Percentiles rank a stretch among this genome's conserved stretches.
These are phyloP conservation scores for Piper longum DNA, from an alignment of 164 flowering plant species.

Conservation along the genomic window DNA sequence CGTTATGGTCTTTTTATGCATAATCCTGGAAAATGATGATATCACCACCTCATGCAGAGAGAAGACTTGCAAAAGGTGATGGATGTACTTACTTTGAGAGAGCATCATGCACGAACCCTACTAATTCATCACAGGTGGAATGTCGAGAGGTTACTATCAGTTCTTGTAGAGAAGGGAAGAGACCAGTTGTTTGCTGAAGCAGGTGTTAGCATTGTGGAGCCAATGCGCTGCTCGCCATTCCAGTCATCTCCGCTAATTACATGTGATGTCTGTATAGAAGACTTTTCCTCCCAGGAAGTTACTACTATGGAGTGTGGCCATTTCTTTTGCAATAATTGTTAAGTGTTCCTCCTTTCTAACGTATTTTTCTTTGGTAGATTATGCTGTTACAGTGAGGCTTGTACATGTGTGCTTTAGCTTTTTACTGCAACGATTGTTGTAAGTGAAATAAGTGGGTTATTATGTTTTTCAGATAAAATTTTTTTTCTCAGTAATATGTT, in stretches of 20 bases:
- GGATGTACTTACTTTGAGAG: slow-evolving; percentile 52
- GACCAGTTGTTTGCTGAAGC: slow-evolving; percentile 41
- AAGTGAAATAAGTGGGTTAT: no score
- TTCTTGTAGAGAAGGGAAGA: slow-evolving; percentile 59
- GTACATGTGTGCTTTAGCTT: no score
- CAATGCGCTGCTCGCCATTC: slow-evolving; percentile 6
- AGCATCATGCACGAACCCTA: slow-evolving; percentile 74
- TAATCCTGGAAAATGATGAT: not conserved
- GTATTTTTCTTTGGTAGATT: not conserved
- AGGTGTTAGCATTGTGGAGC: slow-evolving; percentile 38
- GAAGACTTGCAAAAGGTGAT: slow-evolving; percentile 59
- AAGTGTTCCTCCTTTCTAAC: not conserved
- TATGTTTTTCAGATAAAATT: no score
- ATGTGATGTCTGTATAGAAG: slow-evolving; percentile 60
- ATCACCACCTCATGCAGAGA: slow-evolving; percentile 22
- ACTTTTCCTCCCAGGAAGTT: slow-evolving; percentile 23
- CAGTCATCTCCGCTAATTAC: slow-evolving; percentile 13
- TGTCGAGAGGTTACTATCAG: slow-evolving; percentile 44
- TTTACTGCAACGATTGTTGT: no score
- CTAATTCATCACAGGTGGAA: slow-evolving; percentile 81
- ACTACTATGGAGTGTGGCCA: slow-evolving; percentile 84
- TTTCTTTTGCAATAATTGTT: slow-evolving; percentile 45
- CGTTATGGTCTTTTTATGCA: not conserved
- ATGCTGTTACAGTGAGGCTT: no score
- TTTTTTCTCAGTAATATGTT: no score